phyloP scores from a whole-genome alignment of 2,329 filamentous ascomycete species.

The Talaromyces albobiverticillius region DNA sequence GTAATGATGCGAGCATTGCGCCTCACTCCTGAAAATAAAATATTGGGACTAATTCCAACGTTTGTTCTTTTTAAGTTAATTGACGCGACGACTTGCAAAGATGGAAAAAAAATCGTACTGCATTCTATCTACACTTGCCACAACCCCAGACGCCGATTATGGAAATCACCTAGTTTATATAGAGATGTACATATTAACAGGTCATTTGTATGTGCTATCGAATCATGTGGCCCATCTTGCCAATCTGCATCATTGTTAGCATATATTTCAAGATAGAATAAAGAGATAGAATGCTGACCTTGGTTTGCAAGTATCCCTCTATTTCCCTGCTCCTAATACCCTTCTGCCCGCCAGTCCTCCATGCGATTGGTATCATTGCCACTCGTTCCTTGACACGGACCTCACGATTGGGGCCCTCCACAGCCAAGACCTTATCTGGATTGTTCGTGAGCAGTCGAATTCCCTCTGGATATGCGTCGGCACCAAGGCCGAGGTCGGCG shows the following conservation, averaged over 20 bases:
- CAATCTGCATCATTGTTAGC: slow-evolving; percentile 57
- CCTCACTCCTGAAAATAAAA: too few relatives aligned
- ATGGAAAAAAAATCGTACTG: background rate
- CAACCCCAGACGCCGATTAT: slow-evolving; percentile 4
- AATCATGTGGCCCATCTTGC: slow-evolving; percentile 81
- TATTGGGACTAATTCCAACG: too few relatives aligned
- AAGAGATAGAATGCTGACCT: slow-evolving; percentile 56
- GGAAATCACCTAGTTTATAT: slow-evolving; percentile 3
- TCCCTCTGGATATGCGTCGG: slow-evolving; percentile 56
- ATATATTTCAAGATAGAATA: slow-evolving; percentile 16
- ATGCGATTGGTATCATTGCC: slow-evolving; percentile 91
- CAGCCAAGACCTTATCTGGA: slow-evolving; percentile 90
- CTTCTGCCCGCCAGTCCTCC: slow-evolving; percentile 73
- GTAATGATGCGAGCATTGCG: too few relatives aligned
- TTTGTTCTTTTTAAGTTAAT: too few relatives aligned
- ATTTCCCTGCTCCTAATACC: slow-evolving; percentile 87
- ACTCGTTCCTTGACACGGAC: slow-evolving; percentile 85
- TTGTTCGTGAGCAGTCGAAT: slow-evolving; percentile 92
- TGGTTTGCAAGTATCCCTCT: slow-evolving; percentile 90
- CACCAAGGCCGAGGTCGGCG: slow-evolving; percentile 71
- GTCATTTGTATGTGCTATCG: slow-evolving; percentile 26
- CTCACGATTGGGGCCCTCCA: slow-evolving; percentile 88
- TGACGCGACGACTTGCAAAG: too few relatives aligned
- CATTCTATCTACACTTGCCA: background rate
- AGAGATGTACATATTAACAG: background rate